Evolutionary conservation across 2,329 filamentous ascomycete genomes (phyloP).

Genomic region (Hypoxylon sp.): DNA sequence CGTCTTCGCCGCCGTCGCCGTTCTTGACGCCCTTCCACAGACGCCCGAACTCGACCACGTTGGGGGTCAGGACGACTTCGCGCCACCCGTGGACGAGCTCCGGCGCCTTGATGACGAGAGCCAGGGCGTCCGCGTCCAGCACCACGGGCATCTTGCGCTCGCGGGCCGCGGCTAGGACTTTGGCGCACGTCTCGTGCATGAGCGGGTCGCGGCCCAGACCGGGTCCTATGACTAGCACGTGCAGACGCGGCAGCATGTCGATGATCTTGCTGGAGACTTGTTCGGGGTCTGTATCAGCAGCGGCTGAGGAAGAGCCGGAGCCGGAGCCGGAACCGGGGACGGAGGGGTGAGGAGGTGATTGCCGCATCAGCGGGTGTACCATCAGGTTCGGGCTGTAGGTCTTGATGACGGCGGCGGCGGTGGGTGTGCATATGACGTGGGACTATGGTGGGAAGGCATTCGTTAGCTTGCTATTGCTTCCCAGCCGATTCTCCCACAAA

Average conservation of each 20-base stretch:
- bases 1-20: slow-evolving; percentile 62
- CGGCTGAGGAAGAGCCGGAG: slow-evolving; percentile 59
- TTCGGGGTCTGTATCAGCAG: slow-evolving; percentile 70
- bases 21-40: slow-evolving; percentile 78
- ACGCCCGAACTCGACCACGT: slow-evolving; percentile 91
- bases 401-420: slow-evolving; percentile 91
- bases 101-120: slow-evolving; percentile 81
- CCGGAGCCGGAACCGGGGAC: slow-evolving; percentile 62
- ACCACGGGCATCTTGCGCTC: slow-evolving; percentile 83
- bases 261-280: slow-evolving; percentile 78
- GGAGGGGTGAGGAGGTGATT: slow-evolving; percentile 64
- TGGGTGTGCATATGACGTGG: slow-evolving; percentile 95
- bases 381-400: slow-evolving; percentile 98
- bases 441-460: slow-evolving; percentile 65
- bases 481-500: neutral
- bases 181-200: slow-evolving; percentile 88
- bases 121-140: slow-evolving; percentile 90
- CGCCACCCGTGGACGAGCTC: slow-evolving; percentile 84
- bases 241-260: slow-evolving; percentile 85
- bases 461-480: slow-evolving; percentile 2
- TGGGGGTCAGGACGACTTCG: slow-evolving; percentile 91
- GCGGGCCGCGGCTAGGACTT: slow-evolving; percentile 84
- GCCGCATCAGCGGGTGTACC: slow-evolving; percentile 96
- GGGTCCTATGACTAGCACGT: slow-evolving; percentile 93
- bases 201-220: slow-evolving; percentile 90